Base-by-base conservation (phyloP, 805 yeast species). In the Pichia thaimueangensis region DNA sequence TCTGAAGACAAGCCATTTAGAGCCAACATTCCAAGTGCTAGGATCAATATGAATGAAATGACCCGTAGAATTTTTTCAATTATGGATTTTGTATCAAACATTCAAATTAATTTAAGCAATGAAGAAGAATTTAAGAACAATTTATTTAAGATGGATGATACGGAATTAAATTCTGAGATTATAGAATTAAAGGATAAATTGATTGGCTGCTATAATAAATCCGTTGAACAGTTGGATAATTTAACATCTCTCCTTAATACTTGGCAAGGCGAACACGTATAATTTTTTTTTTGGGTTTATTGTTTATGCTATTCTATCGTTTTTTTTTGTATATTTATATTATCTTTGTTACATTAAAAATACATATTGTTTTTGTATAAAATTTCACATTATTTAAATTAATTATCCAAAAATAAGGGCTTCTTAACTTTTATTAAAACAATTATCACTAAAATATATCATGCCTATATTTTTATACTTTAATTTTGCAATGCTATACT, bases 21-120 rank as follows among this genome's bases (percentile, higher is more conserved):
- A 52, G 96, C 97, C 12, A 75, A 96, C 43, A 68, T 79, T 34
- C 97, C 96, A 6, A 82, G 82, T 45, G 79, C 80, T 17, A 74
- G 86, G 42, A 76, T 85, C 3, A 75, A 88, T 3, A 62, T 89
- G 47, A 74, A 76, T 52, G 98, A 91, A 60, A 82, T 91, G 86
- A 75, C 88, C 43, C 79, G 86, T 55, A 73, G 98, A 45, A 84
- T 88, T 2, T 82, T 86, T 3, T 94, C 96, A 1, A 91, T 91
- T 17, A 65, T 91, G 53, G 97, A 93, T 63, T 93, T 89, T 71
- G 74, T 91, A 21, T 86, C 89, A 11, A 71, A 95, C 41, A 84
- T 94, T 2, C 96, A 88, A 60, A 63, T 81, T 47, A 97, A 91
- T 56, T 65, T 91, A 47, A 80, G 82, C 36, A 76, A 75, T 40